phyloP scores from a whole-genome alignment of 345 rosid species.

The Rhodamnia rubescens region DNA sequence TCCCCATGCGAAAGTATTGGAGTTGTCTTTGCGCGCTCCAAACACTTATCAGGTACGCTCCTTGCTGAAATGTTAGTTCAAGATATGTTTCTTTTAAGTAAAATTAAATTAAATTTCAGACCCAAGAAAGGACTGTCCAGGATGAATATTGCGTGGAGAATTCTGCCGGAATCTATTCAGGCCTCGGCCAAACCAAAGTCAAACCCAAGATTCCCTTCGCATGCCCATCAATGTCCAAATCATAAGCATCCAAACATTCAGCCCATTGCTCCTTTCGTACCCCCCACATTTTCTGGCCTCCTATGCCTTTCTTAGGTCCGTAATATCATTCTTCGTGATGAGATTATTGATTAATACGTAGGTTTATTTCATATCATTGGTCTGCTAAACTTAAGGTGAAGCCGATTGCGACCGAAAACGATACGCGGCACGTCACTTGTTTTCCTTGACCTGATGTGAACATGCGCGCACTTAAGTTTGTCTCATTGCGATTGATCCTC shows the following conservation, averaged over 20 bases:
- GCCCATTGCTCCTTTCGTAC: background rate
- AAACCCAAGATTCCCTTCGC: background rate
- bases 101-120: background rate
- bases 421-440: no score
- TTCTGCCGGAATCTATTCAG: background rate
- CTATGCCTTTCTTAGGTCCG: background rate
- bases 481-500: rapidly evolving
- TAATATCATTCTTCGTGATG: background rate
- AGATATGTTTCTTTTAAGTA: background rate
- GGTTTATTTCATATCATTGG: rapidly evolving
- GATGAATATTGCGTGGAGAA: background rate
- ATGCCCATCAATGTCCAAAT: background rate
- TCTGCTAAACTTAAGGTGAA: background rate
- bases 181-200: background rate
- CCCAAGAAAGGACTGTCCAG: background rate
- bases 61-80: no score
- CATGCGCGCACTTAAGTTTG: background rate
- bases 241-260: background rate
- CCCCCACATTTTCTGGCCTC: background rate
- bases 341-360: background rate
- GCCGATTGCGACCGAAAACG: background rate
- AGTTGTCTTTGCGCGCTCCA: no score
- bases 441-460: background rate
- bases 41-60: no score
- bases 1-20: no score